phyloP scores from a whole-genome alignment of 805 yeast genomes.

The Lachancea sp. region DNA sequence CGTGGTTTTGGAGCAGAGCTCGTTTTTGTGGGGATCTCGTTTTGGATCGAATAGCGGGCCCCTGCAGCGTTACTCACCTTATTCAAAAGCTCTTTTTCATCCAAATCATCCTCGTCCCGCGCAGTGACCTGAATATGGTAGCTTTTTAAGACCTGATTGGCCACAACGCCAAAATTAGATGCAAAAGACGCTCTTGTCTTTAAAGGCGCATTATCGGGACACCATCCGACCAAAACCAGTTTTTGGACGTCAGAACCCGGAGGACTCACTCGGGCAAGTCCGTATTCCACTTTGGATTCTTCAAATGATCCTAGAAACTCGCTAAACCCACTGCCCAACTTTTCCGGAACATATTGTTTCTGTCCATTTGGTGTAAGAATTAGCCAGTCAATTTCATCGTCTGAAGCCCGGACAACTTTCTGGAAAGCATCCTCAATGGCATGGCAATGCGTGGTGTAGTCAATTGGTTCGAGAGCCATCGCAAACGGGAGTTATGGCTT shows the following conservation, averaged over 20 bases:
- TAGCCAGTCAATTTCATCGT: conserved; percentile 63
- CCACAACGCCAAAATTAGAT: conserved; percentile 67
- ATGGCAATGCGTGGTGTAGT: conserved; percentile 61
- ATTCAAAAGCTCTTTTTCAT: conserved; percentile 64
- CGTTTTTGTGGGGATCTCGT: conserved; percentile 11
- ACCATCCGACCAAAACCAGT: conserved; percentile 85
- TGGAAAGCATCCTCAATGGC: conserved; percentile 72
- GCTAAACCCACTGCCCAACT: conserved; percentile 55
- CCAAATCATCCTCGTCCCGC: conserved; percentile 86
- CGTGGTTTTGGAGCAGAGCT: conserved; percentile 19
- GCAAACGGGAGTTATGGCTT: background rate
- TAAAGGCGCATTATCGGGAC: conserved; percentile 91
- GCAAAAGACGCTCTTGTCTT: conserved; percentile 72
- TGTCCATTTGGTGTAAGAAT: conserved; percentile 69
- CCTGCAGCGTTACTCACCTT: conserved; percentile 90
- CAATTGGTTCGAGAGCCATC: conserved; percentile 42
- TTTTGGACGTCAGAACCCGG: conserved; percentile 89
- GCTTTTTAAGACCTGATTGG: conserved; percentile 57
- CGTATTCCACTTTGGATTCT: conserved; percentile 86
- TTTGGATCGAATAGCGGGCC: conserved; percentile 78
- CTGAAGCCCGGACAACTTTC: conserved; percentile 65
- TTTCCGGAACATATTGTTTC: conserved; percentile 37
- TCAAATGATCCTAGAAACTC: conserved; percentile 79
- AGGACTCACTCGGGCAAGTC: conserved; percentile 78
- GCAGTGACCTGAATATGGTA: conserved; percentile 97